Evolutionary conservation across 768 basidiomycete genomes (phyloP).

Genomic region (Rhodotorula graminis): DNA sequence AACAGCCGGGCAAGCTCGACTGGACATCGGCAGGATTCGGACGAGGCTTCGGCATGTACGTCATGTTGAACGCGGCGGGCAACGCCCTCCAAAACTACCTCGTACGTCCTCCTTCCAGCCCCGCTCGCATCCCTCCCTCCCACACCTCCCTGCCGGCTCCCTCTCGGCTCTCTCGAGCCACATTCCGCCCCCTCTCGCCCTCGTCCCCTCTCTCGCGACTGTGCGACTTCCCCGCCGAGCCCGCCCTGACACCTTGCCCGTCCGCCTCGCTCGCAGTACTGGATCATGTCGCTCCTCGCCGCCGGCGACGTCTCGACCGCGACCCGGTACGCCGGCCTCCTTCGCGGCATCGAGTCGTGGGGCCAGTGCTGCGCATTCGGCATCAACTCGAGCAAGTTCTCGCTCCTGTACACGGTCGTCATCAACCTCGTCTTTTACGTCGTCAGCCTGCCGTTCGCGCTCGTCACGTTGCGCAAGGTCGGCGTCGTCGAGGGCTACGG

Average conservation of each 20-base stretch:
- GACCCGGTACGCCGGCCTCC: conserved; percentile 10
- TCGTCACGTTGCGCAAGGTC: not conserved
- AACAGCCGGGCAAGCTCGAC: conserved; percentile 18
- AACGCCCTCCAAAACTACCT: conserved; percentile 17
- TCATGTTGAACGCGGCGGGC: conserved; percentile 10
- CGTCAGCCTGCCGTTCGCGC: not conserved
- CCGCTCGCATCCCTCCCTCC: not conserved
- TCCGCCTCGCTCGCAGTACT: not conserved
- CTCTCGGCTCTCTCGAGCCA: too few relatives aligned
- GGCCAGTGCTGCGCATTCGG: conserved; percentile 16
- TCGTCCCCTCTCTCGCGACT: too few relatives aligned
- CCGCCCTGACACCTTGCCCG: not conserved
- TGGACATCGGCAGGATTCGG: conserved; percentile 9
- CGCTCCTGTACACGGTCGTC: conserved; percentile 10
- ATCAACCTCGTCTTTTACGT: conserved; percentile 9
- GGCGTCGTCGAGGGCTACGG: not conserved
- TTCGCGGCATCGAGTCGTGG: conserved; percentile 18
- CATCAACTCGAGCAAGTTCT: not conserved
- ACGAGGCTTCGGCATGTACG: conserved; percentile 10
- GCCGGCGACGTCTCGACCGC: not conserved
- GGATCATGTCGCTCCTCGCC: conserved; percentile 3
- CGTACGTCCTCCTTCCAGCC: not conserved
- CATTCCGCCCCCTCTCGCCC: too few relatives aligned
- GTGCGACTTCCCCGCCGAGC: too few relatives aligned
- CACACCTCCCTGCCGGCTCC: not conserved